These are phyloP conservation scores for Hypoxylon crocopeplum DNA, from an alignment of 495 filamentous ascomycete genomes.

Conservation along the genomic window DNA sequence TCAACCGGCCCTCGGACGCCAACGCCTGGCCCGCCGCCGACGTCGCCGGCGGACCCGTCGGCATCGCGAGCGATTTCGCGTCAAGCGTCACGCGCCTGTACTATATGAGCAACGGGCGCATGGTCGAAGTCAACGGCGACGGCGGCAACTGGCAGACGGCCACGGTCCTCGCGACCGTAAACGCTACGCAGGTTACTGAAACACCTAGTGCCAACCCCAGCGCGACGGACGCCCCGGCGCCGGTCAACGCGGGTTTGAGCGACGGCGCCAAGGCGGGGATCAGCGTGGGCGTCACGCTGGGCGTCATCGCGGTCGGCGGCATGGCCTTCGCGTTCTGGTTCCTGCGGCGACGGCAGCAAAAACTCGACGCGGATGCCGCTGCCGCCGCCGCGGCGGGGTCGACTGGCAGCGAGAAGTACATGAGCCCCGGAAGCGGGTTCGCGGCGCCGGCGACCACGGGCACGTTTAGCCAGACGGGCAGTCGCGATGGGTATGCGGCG, in stretches of 20 bases:
- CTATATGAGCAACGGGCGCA: constrained; percentile 29
- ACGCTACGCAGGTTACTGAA: not conserved
- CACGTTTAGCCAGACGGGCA: too few species aligned
- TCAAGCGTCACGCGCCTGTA: constrained; percentile 29
- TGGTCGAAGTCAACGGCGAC: constrained; percentile 35
- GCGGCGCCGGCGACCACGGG: constrained; percentile 2
- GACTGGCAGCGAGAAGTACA: not conserved
- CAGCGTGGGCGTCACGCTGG: constrained; percentile 35
- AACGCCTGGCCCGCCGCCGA: constrained; percentile 34
- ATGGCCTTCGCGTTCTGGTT: constrained; percentile 23
- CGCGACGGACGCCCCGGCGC: not conserved
- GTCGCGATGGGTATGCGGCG: not conserved
- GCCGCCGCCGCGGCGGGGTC: constrained; percentile 3
- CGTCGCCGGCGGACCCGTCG: constrained; percentile 20
- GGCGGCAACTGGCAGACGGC: constrained; percentile 9
- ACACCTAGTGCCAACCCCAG: not conserved
- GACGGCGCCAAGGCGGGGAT: constrained; percentile 35
- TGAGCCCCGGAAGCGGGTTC: constrained; percentile 1
- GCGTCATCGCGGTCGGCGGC: constrained; percentile 29
- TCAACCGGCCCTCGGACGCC: constrained; percentile 1
- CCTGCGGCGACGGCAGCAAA: constrained; percentile 23
- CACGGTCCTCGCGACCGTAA: constrained; percentile 3
- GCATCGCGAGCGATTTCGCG: constrained; percentile 28
- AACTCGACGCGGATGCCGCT: constrained; percentile 2
- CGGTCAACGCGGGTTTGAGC: constrained; percentile 10